These are phyloP conservation scores for Coniella lustricola DNA, from an alignment of 2,329 filamentous ascomycete genomes.

Conservation along the genomic window DNA sequence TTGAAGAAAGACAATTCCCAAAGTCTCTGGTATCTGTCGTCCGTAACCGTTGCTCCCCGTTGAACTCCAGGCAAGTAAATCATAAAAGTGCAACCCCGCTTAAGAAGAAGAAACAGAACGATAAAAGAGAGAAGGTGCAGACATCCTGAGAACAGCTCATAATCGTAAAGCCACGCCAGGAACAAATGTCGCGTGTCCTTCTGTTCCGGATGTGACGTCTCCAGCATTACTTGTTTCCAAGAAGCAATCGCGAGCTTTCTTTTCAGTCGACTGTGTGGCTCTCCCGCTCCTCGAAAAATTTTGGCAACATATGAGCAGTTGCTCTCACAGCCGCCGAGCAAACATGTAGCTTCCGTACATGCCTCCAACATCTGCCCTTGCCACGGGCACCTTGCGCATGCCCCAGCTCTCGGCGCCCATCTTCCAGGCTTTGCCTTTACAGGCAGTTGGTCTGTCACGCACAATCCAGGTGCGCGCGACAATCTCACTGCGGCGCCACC, in stretches of 20 bases:
- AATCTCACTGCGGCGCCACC: slow-evolving; percentile 67
- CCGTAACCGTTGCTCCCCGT: not conserved
- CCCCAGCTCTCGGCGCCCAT: slow-evolving; percentile 81
- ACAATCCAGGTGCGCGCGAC: slow-evolving; percentile 62
- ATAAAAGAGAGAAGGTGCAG: not conserved
- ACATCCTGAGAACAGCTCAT: not conserved
- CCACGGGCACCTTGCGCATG: slow-evolving; percentile 87
- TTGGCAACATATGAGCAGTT: not conserved
- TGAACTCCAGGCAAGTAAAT: not conserved
- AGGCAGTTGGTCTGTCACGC: slow-evolving; percentile 35
- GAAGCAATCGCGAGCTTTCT: too few species aligned
- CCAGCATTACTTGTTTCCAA: too few species aligned
- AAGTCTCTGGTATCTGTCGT: not conserved
- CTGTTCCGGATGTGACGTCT: too few species aligned
- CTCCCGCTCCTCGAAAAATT: not conserved
- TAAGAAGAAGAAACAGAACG: not conserved
- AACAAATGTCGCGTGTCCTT: too few species aligned
- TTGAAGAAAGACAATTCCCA: too few species aligned
- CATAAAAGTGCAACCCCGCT: not conserved
- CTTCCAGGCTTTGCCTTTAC: slow-evolving; percentile 60
- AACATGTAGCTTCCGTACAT: slow-evolving; percentile 77
- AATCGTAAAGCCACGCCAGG: not conserved
- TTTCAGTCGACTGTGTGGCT: too few species aligned
- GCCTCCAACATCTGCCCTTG: slow-evolving; percentile 82
- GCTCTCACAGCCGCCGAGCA: slow-evolving; percentile 45